Evolutionary conservation across 2,329 filamentous ascomycete genomes (phyloP), one percentile per base, ranked within the genome.

Genomic region (Penicillium glabrum): DNA sequence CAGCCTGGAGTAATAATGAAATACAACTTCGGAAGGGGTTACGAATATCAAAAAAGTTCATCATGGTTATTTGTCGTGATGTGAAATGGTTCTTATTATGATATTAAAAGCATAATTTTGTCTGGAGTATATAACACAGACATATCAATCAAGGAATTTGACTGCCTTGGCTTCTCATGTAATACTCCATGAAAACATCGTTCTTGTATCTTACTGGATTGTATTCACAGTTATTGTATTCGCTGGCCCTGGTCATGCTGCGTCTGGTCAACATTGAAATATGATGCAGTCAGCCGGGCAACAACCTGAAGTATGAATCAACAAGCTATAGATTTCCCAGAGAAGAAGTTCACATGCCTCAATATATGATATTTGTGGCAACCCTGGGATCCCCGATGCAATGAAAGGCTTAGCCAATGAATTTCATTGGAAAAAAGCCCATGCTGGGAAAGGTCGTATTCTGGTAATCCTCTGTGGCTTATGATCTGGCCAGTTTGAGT

Each of bases 1-100:
- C 55, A 72, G 75, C 26, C 16, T 51, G 9, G 49, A 51, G 49
- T 33, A 35, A 51, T 51, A 16, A 31, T 45, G 19, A 21, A 31
- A 51, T 51, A 19, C 31, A 9, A 10, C 24, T 43, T 46, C 19
- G 19, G 11, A 33, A 31, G 19, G 33, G 23, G 5, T 16, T 27
- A 46, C 26, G 26, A 50, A 26, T 35, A 50, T 27, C 21, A 39
- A 50, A 39, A 50, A 50, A 50, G 7, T 24, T 41, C 37, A 27
- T 50, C 16, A 49, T 37, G 45, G 2, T 21, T 35, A 19, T 39
- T 19, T 46, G 2, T 31, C 29, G 9, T 47, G 45, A 47, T 23
- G 19, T 33, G 45, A 19, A 47, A 47, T 47, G 46, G 46, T 46
- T 19, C 29, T 29, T 26, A 46, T 29, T 27, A 16, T 39, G 26